Conservation (phyloP, 139 green algal species). For the Coelastrella sp. region DNA sequence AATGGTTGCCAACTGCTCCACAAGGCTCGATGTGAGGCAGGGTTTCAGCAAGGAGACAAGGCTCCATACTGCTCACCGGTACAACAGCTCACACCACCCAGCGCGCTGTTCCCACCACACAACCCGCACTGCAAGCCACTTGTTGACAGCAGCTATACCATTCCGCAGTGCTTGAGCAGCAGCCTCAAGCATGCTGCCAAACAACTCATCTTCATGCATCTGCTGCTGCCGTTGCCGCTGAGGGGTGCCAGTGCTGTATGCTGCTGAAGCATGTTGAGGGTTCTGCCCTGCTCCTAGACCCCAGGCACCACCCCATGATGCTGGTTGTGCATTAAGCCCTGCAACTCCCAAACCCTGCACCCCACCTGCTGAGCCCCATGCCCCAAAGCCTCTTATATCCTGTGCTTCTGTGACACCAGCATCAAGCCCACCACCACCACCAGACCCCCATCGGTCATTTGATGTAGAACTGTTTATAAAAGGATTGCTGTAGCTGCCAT, state of each 20-base stretch:
- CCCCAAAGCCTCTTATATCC: neutral
- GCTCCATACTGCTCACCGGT: slow-evolving; percentile 18
- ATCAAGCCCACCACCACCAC: neutral
- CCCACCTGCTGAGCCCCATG: neutral
- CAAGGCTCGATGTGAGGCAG: no score
- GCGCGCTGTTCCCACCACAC: slow-evolving; percentile 49
- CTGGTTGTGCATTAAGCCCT: neutral
- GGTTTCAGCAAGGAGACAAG: neutral
- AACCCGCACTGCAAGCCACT: slow-evolving; percentile 43
- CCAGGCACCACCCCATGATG: slow-evolving; percentile 20
- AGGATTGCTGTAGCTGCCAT: neutral
- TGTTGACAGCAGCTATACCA: slow-evolving; percentile 25
- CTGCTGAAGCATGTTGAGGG: neutral
- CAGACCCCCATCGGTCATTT: neutral
- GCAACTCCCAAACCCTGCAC: neutral
- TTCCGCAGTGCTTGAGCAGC: slow-evolving; percentile 16
- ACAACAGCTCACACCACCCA: slow-evolving; percentile 49
- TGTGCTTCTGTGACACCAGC: neutral
- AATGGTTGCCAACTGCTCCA: no score
- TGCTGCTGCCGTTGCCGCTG: slow-evolving; percentile 12
- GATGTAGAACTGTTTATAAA: neutral
- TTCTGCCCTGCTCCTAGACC: neutral
- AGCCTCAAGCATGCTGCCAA: slow-evolving; percentile 36
- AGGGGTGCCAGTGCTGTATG: neutral
- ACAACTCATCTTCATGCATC: neutral